Base-by-base conservation (phyloP, 148 eudicot genomes). In the Oxyria digyna region DNA sequence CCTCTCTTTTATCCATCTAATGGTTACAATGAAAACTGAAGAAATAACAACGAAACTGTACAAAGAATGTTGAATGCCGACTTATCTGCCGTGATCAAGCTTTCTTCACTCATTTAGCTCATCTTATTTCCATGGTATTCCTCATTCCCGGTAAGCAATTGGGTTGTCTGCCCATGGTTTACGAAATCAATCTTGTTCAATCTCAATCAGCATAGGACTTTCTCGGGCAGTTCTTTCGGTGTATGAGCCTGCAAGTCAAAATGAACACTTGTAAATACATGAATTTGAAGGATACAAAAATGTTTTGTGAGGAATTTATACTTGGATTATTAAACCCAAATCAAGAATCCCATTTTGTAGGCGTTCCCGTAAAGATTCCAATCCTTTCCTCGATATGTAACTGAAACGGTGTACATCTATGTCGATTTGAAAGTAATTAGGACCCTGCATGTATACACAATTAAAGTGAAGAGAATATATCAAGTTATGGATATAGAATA, bases 221-320 rank as follows among this genome's bases (percentile, higher is more conserved):
- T 85, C 78, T 92, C 98, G 2, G 98, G 98, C 65, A 92, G 79
- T 72, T 91, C 97, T 71, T 91, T 91, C 21, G 79, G 86, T 70
- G 75, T 89, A 42, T 91, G 97, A 57, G 89, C 93, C 97, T 91
- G 84, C 62, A 65, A 37, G 18, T 6, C 17, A 13, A 29, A 26
- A 13, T 9, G 35, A 2, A 35, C 15, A 15, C 35, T 57, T 57
- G 18, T 57, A 29, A 27, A 29, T 14, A 57, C 64, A 57, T 57
- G 37, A 57, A 11, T 13, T 57, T 27, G 64, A 29, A 21, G 59
- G 29, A 57, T 57, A 29, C 18, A 13, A 26, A 3, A 4, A 26
- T 11, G 29, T 31, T 57, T 27, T 57, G 18, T 13, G 29, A 27
- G 64, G 35, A 37, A 57, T 57, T 42, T 18, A 20, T 73, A 86